Evolutionary conservation across 345 rosid genomes (phyloP), one percentile per base, ranked within the genome.

Genomic region (Ceriops decandra): DNA sequence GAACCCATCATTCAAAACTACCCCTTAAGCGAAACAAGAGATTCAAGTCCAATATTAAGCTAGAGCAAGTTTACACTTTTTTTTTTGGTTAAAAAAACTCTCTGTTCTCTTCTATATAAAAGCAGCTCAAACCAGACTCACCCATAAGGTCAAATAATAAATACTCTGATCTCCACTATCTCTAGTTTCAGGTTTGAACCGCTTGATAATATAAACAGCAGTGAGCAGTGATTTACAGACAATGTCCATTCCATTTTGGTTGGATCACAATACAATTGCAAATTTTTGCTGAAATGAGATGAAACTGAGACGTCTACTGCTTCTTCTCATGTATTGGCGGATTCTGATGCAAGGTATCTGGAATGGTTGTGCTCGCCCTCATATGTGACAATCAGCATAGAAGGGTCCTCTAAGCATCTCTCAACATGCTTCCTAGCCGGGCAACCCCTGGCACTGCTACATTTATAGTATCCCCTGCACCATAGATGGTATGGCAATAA

Each of bases 351-450:
- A 68, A 75, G 66, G 61, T 79, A 63, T 77, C 88, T 80, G 58
- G 93, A 80, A 75, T 90, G 96, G 49, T 82, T 90, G 68, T 90
- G 96, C 57, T 88, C 93, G 0, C 90, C 91, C 82, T 90, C 93
- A 49, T 90, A 90, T 0, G 91, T 90, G 51, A 90, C 93, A 68
- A 82, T 82, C 56, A 90, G 76, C 96, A 88, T 88, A 0, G 96
- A 77, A 57, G 91, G 85, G 27, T 90, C 96, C 72, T 88, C 91
- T 49, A 81, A 49, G 76, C 96, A 85, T 70, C 93, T 82, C 83
- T 90, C 96, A 6, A 90, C 96, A 36, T 88, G 96, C 81, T 90
- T 90, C 82, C 91, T 86, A 31, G 96, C 96, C 0, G 96, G 93
- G 74, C 93, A 90, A n/a, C 93, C 93, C 82, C 93, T 83, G 63